Evolutionary conservation across 2,329 filamentous ascomycete species (phyloP).

Genomic region (Alternaria gaisen): DNA sequence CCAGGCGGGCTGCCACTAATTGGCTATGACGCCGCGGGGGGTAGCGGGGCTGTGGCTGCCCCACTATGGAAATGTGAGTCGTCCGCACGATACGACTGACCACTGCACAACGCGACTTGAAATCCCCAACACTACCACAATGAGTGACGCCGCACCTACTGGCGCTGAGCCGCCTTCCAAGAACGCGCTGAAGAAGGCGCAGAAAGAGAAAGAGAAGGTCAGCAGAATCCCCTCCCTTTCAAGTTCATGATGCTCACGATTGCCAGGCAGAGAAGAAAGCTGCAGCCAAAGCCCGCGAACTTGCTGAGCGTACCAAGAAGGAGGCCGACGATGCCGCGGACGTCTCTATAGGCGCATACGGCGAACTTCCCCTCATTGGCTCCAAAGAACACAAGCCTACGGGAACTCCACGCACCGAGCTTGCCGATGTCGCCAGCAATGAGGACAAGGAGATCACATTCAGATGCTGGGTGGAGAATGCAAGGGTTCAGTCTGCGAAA

Average conservation of each 20-base stretch:
- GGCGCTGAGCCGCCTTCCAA: conserved; percentile 48
- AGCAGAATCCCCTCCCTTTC: background rate
- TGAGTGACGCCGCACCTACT: conserved; percentile 44
- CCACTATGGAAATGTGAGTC: conserved; percentile 21
- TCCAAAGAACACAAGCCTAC: conserved; percentile 62
- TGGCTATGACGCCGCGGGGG: conserved; percentile 27
- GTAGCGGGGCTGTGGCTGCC: conserved; percentile 30
- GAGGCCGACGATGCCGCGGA: conserved; percentile 73
- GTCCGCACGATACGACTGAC: background rate
- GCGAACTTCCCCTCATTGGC: conserved; percentile 69
- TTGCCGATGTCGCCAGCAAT: conserved; percentile 57
- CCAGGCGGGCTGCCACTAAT: background rate
- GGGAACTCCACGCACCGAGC: conserved; percentile 64
- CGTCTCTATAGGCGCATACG: conserved; percentile 80
- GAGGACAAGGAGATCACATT: conserved; percentile 68
- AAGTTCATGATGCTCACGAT: conserved; percentile 18
- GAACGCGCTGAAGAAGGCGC: conserved; percentile 54
- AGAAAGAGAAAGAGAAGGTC: conserved; percentile 55
- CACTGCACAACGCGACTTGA: conserved; percentile 9
- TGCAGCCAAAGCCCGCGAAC: conserved; percentile 60
- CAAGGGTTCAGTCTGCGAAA: conserved; percentile 87
- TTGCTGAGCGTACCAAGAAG: conserved; percentile 57
- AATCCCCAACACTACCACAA: conserved; percentile 22
- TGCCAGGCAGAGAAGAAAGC: conserved; percentile 53
- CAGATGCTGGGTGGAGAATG: conserved; percentile 85